Base-by-base conservation (phyloP, 495 filamentous ascomycete species). In the Hypoxylon crocopeplum region DNA sequence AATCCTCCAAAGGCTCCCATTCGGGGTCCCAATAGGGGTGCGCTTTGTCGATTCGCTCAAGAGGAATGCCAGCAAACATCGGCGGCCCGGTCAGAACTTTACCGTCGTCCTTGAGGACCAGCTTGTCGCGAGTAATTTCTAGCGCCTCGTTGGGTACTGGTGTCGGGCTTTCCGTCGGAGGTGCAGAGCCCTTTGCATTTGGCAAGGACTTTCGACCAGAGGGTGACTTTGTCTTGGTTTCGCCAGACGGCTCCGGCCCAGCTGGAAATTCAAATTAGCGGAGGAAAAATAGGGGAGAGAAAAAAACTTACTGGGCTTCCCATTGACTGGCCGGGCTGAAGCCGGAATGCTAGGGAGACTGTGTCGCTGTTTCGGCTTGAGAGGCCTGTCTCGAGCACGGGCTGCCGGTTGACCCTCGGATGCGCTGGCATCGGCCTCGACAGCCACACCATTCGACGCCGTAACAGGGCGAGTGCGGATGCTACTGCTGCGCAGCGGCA, bases 1-100 rank as follows among this genome's bases (percentile, higher is more conserved):
- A 27, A 4, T 39, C 41, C 34, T 75, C 72, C 25, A 79, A 51
- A 11, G 69, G 50, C 7, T 60, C 50, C 78, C 78, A 81, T 30
- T 75, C 68, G 0, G 64, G 52, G 10, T 80, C 77, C 78, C 78
- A 81, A 46, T 79, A 80, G 5, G 72, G 72, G 22, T 81, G 72
- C 12, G 51, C 56, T 1, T 66, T 62, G 29, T 65, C 54, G 48
- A 81, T 79, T 54, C 75, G 78, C 25, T 62, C 73, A 7, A 80
- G 59, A 1, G 78, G 78, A 11, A 79, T 75, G 1, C 76, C 77
- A 12, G 63, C 70, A 61, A 77, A 77, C 58, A 71, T 67, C 12
- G 68, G 54, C 1, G 78, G 78, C 2, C 74, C 71, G 1, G 66
- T 75, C 12, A 74, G 72, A 8, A 73, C 56, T 5, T 40, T 50